Percentiles rank a stretch among this genome's conserved stretches.
phyloP scores from a whole-genome alignment of 176 grass and related monocot species.

The Oryza glaberrima region DNA sequence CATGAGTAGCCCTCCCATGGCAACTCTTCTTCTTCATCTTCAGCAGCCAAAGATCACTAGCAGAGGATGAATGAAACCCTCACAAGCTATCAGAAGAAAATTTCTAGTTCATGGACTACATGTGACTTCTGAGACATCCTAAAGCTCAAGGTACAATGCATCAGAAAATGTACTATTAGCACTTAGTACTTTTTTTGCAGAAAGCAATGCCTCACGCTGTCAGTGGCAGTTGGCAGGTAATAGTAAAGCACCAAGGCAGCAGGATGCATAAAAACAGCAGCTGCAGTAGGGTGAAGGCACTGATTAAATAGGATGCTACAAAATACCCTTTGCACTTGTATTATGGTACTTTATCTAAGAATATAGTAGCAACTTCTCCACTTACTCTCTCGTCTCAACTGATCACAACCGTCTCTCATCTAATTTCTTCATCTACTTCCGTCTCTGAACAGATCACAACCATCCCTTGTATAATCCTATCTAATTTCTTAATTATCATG shows the following conservation, averaged over 20 bases:
- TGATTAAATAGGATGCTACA: conserved; percentile 11
- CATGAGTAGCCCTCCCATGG: neutral
- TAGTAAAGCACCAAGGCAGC: no score
- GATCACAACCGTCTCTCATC: no score
- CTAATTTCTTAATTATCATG: no score
- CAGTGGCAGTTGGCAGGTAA: conserved; percentile 11
- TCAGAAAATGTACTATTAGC: neutral
- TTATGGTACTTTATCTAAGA: neutral
- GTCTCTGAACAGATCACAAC: no score
- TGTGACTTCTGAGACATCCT: neutral
- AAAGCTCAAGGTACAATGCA: neutral
- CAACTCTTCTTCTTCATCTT: conserved; percentile 42
- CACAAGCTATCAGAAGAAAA: neutral
- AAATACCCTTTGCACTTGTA: neutral
- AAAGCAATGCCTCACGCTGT: neutral
- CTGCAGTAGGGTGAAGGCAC: neutral
- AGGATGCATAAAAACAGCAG: neutral
- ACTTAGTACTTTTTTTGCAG: neutral
- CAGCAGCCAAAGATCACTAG: neutral
- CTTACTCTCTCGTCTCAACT: no score
- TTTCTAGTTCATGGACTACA: neutral
- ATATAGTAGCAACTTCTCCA: no score
- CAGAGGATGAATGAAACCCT: neutral
- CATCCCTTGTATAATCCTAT: no score
- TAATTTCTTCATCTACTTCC: no score